Evolutionary conservation across 2,329 filamentous ascomycete species (phyloP).

Genomic region (Rhynchosporium agropyri): DNA sequence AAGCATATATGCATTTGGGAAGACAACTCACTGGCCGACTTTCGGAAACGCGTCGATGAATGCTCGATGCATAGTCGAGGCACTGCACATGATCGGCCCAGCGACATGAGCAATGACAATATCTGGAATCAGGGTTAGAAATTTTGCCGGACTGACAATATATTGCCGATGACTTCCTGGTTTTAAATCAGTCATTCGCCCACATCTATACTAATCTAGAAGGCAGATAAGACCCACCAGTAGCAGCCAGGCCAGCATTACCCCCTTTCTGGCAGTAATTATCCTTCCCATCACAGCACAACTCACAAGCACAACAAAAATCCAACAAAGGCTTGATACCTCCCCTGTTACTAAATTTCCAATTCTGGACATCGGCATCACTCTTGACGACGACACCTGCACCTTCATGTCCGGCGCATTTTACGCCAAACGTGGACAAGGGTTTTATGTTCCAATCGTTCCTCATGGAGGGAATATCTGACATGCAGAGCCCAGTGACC

Average conservation of each 20-base stretch:
- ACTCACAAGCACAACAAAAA: constrained; percentile 53
- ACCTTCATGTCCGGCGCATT: constrained; percentile 57
- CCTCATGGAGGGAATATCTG: constrained; percentile 60
- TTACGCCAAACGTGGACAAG: constrained; percentile 50
- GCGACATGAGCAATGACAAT: constrained; percentile 57
- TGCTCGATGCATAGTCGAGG: constrained; percentile 59
- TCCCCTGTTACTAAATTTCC: constrained; percentile 56
- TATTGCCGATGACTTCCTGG: constrained; percentile 62
- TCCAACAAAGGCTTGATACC: constrained; percentile 56
- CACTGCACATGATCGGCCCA: constrained; percentile 62
- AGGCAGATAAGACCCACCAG: constrained; percentile 33
- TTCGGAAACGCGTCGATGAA: constrained; percentile 50
- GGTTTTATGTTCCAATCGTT: constrained; percentile 53
- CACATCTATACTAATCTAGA: neutral
- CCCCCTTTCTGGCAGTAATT: constrained; percentile 53
- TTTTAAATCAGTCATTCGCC: neutral
- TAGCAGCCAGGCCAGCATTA: constrained; percentile 49
- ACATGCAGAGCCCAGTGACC: constrained; percentile 59
- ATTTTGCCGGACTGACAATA: constrained; percentile 53
- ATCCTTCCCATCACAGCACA: constrained; percentile 55
- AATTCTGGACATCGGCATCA: constrained; percentile 54
- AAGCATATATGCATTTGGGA: constrained; percentile 20
- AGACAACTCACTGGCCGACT: constrained; percentile 30
- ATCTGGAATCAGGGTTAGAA: constrained; percentile 53
- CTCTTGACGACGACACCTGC: constrained; percentile 60